Percentiles rank a stretch among this genome's conserved stretches.
Evolutionary conservation across 768 basidiomycete species (phyloP).

Genomic region (Lactarius psammicola): DNA sequence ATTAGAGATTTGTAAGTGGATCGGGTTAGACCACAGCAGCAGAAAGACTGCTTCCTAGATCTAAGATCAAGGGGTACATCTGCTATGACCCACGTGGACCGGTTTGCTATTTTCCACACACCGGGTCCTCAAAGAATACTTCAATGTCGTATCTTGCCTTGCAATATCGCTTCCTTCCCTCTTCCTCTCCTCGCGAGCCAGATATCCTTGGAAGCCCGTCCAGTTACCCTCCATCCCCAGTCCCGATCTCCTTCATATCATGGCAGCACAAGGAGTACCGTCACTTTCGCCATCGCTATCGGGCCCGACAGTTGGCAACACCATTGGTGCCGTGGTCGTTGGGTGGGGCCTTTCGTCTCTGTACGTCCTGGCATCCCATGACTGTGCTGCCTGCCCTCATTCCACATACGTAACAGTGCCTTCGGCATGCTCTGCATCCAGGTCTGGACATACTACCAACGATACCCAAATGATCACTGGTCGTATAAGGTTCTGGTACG

Average conservation of each 20-base stretch:
- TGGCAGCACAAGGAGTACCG: constrained; percentile 4
- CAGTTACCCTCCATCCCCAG: neutral
- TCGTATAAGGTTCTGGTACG: constrained; percentile 27
- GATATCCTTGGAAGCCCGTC: neutral
- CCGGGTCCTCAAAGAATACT: constrained; percentile 6
- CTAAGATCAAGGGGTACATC: constrained; percentile 11
- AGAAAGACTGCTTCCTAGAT: neutral
- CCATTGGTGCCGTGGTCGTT: constrained; percentile 24
- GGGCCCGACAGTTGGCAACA: constrained; percentile 21
- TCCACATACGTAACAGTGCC: constrained; percentile 7
- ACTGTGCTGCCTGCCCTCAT: neutral
- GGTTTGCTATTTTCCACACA: neutral
- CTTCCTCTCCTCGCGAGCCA: neutral
- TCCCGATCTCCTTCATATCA: constrained; percentile 4
- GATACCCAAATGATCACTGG: constrained; percentile 24
- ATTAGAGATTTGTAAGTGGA: neutral
- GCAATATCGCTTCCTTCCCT: neutral
- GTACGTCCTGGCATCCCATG: constrained; percentile 17
- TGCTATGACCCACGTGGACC: constrained; percentile 15
- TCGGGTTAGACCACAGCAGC: neutral
- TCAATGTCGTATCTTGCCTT: neutral
- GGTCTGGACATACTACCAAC: constrained; percentile 23
- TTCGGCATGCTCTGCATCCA: constrained; percentile 29
- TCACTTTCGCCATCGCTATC: too few species aligned
- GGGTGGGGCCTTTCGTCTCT: constrained; percentile 27